A percentile compares a stretch with the other conserved stretches of the same genome.
These are phyloP conservation scores for Lentinula aciculospora DNA, from an alignment of 768 basidiomycete genomes.

Conservation along the genomic window DNA sequence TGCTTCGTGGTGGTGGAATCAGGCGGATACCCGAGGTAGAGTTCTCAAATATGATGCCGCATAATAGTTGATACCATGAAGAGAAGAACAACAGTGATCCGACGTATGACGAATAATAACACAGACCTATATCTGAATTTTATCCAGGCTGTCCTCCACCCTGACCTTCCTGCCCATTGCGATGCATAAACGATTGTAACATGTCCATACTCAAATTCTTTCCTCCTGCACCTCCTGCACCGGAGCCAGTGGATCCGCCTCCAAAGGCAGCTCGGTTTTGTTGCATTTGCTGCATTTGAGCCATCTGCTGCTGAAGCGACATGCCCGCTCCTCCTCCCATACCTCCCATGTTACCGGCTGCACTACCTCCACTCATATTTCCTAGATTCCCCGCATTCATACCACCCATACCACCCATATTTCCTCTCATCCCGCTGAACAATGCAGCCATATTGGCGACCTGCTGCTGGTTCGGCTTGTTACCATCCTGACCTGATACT, in stretches of 20 bases:
- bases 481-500: neutral
- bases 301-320: neutral
- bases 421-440: neutral
- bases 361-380: neutral
- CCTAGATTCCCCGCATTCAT: neutral
- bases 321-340: neutral
- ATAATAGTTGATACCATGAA: neutral
- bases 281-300: neutral
- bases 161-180: neutral
- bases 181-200: neutral
- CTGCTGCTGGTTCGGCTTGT: neutral
- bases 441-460: neutral
- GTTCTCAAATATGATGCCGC: too few relatives aligned
- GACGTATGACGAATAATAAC: neutral
- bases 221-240: neutral
- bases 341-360: neutral
- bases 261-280: neutral
- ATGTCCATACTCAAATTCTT: neutral
- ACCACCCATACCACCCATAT: conserved; percentile 2
- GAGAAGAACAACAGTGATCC: neutral
- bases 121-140: neutral
- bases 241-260: neutral
- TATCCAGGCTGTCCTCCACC: neutral
- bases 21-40: too few relatives aligned
- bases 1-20: too few relatives aligned